Base-by-base conservation (phyloP, 192 early-diverging fungal genomes). In the Linnemannia zychae region DNA sequence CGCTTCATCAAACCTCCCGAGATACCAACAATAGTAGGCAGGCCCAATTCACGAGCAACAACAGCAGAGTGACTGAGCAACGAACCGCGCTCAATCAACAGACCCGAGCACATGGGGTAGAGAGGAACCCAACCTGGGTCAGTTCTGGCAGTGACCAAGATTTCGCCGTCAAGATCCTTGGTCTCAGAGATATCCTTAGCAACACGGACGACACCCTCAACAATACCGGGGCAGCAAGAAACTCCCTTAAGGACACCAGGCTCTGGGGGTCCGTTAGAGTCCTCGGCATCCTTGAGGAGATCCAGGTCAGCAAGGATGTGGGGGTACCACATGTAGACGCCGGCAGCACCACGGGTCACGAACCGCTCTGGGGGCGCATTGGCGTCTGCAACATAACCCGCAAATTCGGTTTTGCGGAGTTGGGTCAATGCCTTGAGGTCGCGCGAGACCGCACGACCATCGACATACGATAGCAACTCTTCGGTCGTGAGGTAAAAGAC, bases 1-100 rank as follows among this genome's bases (percentile, higher is more conserved):
- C 75, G 72, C 67, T 87, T 87, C 72, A 87, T 89, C 48, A 83
- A 69, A 1, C 80, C 80, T 11, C 82, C 87, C 9, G 82, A 84
- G 73, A 85, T 81, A 67, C 88, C 88, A n/a, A 89, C 87, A 28
- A 89, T 87, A 0, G 88, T 87, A 2, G 88, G 88, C 36, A 89
- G 68, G 9, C 88, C 88, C 40, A 86, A 67, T 67, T 89, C 88
- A 38, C 88, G 72, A 13, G 88, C 88, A 16, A 89, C 87, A 0
- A 89, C 87, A 28, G 88, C 87, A 3, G 82, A 87, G 37, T 90
- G 88, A 73, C 76, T 79, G 18, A 88, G 71, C 67, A 86, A 67
- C 31, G 87, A 87, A 22, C 88, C 88, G 48, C 80, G 77, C 50
- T 80, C 82, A 17, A 88, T 87, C 69, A 89, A 71, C 31, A 89